Base-by-base conservation (phyloP, 2,329 filamentous ascomycete genomes). In the Fusarium succisae region DNA sequence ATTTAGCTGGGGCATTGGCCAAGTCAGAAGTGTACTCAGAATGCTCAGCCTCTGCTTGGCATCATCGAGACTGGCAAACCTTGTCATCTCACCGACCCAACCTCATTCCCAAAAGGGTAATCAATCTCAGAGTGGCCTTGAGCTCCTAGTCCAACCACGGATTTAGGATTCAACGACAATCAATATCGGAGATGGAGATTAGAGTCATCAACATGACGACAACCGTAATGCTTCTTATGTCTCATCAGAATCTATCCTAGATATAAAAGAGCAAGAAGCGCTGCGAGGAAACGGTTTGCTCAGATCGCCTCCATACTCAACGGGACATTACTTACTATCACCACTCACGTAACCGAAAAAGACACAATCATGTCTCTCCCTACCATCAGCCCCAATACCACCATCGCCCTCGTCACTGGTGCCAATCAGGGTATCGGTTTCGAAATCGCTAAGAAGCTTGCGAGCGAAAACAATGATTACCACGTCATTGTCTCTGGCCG, bases 341-440 rank as follows among this genome's bases (percentile, higher is more conserved):
- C 26, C 26, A 41, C 22, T 53, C 38, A 37, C n/a, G 28, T 39
- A 28, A 45, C 35, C 30, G 8, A 53, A 38, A 45, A 44, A 26
- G 41, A 18, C 56, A 55, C 17, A 22, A 64, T 41, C 37, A 66
- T 74, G 67, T 59, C 72, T 64, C 37, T 50, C 39, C 39, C 47
- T 28, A 38, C 28, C 20, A 50, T 72, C 28, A 68, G 51, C 32
- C 38, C 51, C 38, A 50, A 61, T 38, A 72, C 56, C 24, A 66
- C 70, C 30, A 41, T 67, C 22, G 56, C 62, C 26, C 73, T 70
- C 24, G 32, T 70, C 48, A 72, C 63, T 14, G 63, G 67, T 22
- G 50, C 65, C 41, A 76, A 71, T 32, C 69, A 76, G 53, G 65
- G 63, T 12, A 66, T 74, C 17, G 65, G 63, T 18, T 62, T 76